A percentile compares a stretch with the other conserved stretches of the same genome.
Conservation (phyloP, 306 rosid genomes). For the Medicago lupulina region DNA sequence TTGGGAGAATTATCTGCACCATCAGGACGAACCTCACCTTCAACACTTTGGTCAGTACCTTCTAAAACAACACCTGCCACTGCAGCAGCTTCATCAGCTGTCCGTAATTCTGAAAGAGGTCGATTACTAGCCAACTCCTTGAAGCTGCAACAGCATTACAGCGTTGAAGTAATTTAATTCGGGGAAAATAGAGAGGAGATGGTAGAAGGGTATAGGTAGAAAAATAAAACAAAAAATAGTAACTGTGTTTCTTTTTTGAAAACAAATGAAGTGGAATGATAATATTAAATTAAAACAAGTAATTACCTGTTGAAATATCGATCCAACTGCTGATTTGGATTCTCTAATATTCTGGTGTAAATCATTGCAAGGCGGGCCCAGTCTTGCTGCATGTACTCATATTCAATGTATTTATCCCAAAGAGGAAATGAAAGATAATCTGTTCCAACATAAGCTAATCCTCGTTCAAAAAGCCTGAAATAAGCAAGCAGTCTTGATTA, state of each 20-base stretch:
- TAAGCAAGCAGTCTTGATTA: slow-evolving; percentile 46
- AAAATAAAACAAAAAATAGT: neutral
- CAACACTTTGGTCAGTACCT: slow-evolving; percentile 55
- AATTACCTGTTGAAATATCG: slow-evolving; percentile 89
- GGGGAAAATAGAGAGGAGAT: neutral
- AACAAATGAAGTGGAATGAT: neutral
- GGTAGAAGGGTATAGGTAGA: slow-evolving; percentile 3
- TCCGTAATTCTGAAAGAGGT: slow-evolving; percentile 77
- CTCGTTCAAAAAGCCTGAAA: slow-evolving; percentile 98
- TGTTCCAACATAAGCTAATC: slow-evolving; percentile 93
- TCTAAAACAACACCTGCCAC: slow-evolving; percentile 57
- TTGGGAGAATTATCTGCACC: slow-evolving; percentile 65
- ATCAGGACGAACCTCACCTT: slow-evolving; percentile 71
- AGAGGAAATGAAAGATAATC: slow-evolving; percentile 94
- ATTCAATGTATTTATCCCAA: slow-evolving; percentile 98
- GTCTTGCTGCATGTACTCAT: slow-evolving; percentile 96
- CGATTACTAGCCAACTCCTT: slow-evolving; percentile 91
- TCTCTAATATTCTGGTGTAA: slow-evolving; percentile 87
- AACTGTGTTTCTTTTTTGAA: neutral
- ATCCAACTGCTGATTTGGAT: slow-evolving; percentile 96
- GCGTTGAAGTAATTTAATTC: slow-evolving; percentile 18
- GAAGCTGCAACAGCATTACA: slow-evolving; percentile 68
- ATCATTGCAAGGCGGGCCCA: slow-evolving; percentile 92
- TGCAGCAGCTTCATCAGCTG: slow-evolving; percentile 76
- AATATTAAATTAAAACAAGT: slow-evolving; percentile 8